Evolutionary conservation across 2,329 filamentous ascomycete species (phyloP).

Genomic region (Fusarium miscanthi): DNA sequence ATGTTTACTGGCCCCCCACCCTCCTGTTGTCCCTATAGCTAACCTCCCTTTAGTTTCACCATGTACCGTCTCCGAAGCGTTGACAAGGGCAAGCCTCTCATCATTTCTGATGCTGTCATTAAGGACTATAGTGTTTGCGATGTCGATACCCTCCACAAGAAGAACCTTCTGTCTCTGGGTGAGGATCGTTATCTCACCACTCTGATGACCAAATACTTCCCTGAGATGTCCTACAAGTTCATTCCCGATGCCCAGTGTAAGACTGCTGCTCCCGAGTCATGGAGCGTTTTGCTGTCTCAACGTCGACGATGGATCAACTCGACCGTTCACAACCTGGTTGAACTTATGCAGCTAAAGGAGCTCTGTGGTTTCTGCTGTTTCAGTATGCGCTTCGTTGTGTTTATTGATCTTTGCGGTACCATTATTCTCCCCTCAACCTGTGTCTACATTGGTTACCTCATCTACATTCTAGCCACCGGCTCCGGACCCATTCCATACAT

Average conservation of each 20-base stretch:
- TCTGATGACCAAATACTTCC: slow-evolving; percentile 98
- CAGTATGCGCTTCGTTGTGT: slow-evolving; percentile 96
- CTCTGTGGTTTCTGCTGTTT: slow-evolving; percentile 99
- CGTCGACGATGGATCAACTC: slow-evolving; percentile 99
- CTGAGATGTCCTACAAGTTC: slow-evolving; percentile 95
- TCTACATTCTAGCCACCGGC: slow-evolving; percentile 78
- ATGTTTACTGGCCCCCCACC: slow-evolving; percentile 55
- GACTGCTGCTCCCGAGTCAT: slow-evolving; percentile 93
- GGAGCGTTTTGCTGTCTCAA: slow-evolving; percentile 95
- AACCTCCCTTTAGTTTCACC: slow-evolving; percentile 78
- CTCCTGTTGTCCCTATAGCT: slow-evolving; percentile 6
- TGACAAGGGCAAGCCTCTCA: slow-evolving; percentile 92
- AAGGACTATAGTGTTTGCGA: slow-evolving; percentile 88
- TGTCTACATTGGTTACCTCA: slow-evolving; percentile 86
- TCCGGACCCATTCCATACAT: slow-evolving; percentile 84
- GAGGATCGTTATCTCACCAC: slow-evolving; percentile 98
- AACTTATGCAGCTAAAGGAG: slow-evolving; percentile 89
- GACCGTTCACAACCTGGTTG: slow-evolving; percentile 94
- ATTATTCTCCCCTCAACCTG: slow-evolving; percentile 91
- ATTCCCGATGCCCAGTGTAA: slow-evolving; percentile 91
- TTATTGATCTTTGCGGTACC: slow-evolving; percentile 93
- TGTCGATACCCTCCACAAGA: slow-evolving; percentile 95
- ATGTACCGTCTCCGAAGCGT: slow-evolving; percentile 97
- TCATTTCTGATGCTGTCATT: slow-evolving; percentile 90
- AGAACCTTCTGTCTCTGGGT: slow-evolving; percentile 92